Percentiles rank a stretch among this genome's conserved stretches.
Conservation (phyloP, 768 basidiomycete species). For the Lepiota venenata region DNA sequence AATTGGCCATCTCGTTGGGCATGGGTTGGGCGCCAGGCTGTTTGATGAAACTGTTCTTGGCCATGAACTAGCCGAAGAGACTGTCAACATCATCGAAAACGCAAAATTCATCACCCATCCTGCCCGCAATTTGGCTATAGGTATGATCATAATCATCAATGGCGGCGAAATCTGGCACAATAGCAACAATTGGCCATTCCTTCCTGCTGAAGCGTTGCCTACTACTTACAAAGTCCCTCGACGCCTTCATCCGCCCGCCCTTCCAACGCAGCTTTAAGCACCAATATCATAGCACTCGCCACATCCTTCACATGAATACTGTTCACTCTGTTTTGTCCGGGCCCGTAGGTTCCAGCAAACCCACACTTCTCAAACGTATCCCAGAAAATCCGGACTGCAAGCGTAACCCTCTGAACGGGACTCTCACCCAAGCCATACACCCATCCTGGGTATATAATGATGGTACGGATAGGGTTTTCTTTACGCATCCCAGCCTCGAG, state of each 20-base stretch:
- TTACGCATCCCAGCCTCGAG: constrained; percentile 36
- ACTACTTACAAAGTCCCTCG: constrained; percentile 36
- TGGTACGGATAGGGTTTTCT: constrained; percentile 39
- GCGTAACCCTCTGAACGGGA: constrained; percentile 32
- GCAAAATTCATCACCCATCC: constrained; percentile 32
- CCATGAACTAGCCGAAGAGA: constrained; percentile 24
- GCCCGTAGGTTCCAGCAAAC: constrained; percentile 40
- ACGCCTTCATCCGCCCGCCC: constrained; percentile 38
- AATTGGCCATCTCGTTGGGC: constrained; percentile 28
- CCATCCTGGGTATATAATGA: constrained; percentile 38
- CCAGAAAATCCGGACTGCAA: constrained; percentile 34
- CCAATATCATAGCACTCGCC: constrained; percentile 27
- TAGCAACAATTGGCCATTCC: constrained; percentile 6
- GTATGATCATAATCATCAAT: constrained; percentile 26
- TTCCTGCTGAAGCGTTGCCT: no score
- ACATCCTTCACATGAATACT: constrained; percentile 40
- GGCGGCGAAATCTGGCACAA: constrained; percentile 29
- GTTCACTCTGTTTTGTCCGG: constrained; percentile 33
- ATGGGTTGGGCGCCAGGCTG: constrained; percentile 30
- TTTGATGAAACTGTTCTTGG: constrained; percentile 28
- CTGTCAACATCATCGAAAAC: not conserved
- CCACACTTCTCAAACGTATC: constrained; percentile 27
- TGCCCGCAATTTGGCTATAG: constrained; percentile 26
- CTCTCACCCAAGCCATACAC: constrained; percentile 42
- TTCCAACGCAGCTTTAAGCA: constrained; percentile 37